Base-by-base conservation (phyloP, 805 yeast genomes). In the Suhomyces sp. region DNA sequence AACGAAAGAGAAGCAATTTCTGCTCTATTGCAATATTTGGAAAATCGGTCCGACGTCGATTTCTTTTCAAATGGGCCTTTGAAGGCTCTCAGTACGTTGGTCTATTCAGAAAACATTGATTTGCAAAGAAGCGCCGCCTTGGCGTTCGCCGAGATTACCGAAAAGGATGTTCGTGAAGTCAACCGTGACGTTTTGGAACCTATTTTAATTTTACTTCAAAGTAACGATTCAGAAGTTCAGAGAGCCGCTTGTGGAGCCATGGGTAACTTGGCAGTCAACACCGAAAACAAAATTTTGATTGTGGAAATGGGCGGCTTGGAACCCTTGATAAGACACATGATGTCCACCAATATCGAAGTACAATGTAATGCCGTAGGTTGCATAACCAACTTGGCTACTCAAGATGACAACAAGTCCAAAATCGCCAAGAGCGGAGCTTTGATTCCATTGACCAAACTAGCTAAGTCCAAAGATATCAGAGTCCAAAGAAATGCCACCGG, bases 291-390 rank as follows among this genome's bases (percentile, higher is more conserved):
- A 69, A 81, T 88, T 15, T 78, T 94, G 48, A 93, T 94, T 54
- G 98, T 96, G 15, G 97, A 93, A 64, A 90, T 94, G 97, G 98
- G 98, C 25, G 99, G 98, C 2, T 80, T 94, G 52, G 97, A 92
- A 57, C 98, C 98, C 4, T 81, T 94, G 44, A 94, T 94, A 61
- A 86, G 96, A 69, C 99, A 94, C 73, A 94, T 94, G 99, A 87
- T 90, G 87, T 87, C 96, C 41, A 83, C 94, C 50, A 94, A 94
- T 64, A 96, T 94, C 53, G 99, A 94, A 70, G 98, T 94, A 39
- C 99, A 94, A 73, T 94, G 99, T 71, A 94, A 94, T 67, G 99
- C 99, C 2, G 99, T 94, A 52, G 99, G 99, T 15, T 94, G 99
- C 69, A 92, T 94, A 65, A 94, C 99, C 35, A 94, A 94, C 67